Base-by-base conservation (phyloP, 306 rosid species). In the Alnus glutinosa region DNA sequence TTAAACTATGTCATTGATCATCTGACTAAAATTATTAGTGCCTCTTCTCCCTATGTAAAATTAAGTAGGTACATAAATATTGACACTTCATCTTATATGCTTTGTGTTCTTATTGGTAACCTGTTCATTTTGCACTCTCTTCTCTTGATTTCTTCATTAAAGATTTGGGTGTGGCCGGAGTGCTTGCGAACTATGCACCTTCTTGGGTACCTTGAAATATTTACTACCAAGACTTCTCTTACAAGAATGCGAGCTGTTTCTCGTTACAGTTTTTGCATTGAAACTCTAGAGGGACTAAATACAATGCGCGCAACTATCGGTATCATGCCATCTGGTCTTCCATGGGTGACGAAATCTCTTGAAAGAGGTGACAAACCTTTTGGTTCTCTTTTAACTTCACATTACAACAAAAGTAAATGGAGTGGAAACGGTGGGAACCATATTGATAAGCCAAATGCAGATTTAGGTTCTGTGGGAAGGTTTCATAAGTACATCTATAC, bases 161-260 rank as follows among this genome's bases (percentile, higher is more conserved):
- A 91, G 97, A 88, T 92, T 75, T 92, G 94, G 88, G 91, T 92
- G 74, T 89, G 97, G 94, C 97, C 97, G 19, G 89, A 89, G 82
- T 91, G 94, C 75, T 82, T 89, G 88, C 92, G 72, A 83, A 89
- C 92, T 46, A 92, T 92, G 97, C 89, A 88, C 83, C 88, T 92
- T 78, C 97, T 92, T 47, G 97, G 94, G 52, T 85, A 71, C 54
- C 66, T 77, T 15, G 89, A 85, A 36, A 80, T 55, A 64, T 92
- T 92, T 73, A 92, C 97, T 11, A 89, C 92, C 13, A 82, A 92
- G 62, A 92, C 94, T 3, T 39, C 84, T 82, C 85, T 85, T 61
- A 89, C 97, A 46, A 85, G 92, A 84, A 92, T 92, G n/a, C 83
- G 94, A 84, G 97, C 92, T 74, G 91, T 89, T 87, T 94, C 97